phyloP scores from a whole-genome alignment of 2,329 filamentous ascomycete species.

The Ceratocystis papillata region DNA sequence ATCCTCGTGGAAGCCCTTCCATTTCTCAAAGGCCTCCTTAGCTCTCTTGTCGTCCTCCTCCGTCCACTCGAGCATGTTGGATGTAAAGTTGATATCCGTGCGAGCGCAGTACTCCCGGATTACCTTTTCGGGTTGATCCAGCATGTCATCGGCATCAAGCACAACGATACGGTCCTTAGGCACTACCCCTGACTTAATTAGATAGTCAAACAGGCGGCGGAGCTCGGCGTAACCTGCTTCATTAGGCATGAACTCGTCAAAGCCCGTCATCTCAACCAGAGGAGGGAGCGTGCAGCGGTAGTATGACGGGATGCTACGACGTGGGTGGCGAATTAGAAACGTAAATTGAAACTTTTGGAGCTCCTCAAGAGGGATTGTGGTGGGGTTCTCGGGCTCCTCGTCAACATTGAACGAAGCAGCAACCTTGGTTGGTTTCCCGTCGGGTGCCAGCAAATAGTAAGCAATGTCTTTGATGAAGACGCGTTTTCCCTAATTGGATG shows the following conservation, averaged over 20 bases:
- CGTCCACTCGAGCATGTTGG: constrained; percentile 76
- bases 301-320: constrained; percentile 81
- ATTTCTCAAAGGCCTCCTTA: constrained; percentile 77
- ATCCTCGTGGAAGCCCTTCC: constrained; percentile 94
- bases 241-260: constrained; percentile 71
- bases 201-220: constrained; percentile 74
- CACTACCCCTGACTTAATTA: constrained; percentile 57
- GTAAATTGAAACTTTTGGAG: constrained; percentile 82
- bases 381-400: constrained; percentile 64
- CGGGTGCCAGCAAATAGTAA: constrained; percentile 75
- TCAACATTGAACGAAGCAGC: constrained; percentile 68
- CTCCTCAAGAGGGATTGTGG: constrained; percentile 63
- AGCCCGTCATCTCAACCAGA: constrained; percentile 69
- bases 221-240: constrained; percentile 90
- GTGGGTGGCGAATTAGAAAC: constrained; percentile 94
- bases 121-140: constrained; percentile 68
- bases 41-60: constrained; percentile 64
- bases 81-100: constrained; percentile 64
- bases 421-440: constrained; percentile 54
- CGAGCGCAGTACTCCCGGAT: constrained; percentile 71
- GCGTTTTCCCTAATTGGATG: constrained; percentile 59
- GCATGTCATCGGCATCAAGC: constrained; percentile 84
- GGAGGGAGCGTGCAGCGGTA: constrained; percentile 90
- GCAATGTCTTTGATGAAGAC: constrained; percentile 98
- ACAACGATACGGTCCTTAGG: constrained; percentile 69